A percentile compares a stretch with the other conserved stretches of the same genome.
phyloP scores from a whole-genome alignment of 75 land plant species.

The Larix kaempferi region DNA sequence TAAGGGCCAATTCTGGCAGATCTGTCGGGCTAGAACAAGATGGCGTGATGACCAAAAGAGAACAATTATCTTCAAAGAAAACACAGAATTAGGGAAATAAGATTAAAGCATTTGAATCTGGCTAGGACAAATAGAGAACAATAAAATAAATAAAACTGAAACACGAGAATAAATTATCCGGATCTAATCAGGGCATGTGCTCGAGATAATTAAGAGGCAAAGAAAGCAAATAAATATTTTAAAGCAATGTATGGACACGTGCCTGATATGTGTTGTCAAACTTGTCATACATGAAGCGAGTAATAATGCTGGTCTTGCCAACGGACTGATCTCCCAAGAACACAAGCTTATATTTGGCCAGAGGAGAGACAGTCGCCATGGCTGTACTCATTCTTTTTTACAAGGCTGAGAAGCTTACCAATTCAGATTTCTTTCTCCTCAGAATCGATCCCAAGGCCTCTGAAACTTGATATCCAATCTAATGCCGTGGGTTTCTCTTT shows the following conservation, averaged over 20 bases:
- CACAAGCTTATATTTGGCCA: slow-evolving; percentile 66
- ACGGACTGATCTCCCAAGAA: slow-evolving; percentile 66
- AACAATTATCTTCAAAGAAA: neutral
- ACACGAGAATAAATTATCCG: neutral
- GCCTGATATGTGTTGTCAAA: slow-evolving; percentile 59
- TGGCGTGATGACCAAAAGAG: neutral
- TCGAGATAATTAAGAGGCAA: no score
- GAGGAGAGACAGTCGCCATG: slow-evolving; percentile 55
- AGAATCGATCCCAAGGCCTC: neutral
- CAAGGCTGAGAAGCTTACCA: neutral
- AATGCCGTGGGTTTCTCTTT: neutral
- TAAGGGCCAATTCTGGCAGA: neutral
- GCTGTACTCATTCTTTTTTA: neutral
- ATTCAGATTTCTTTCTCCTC: neutral
- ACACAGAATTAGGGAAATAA: neutral
- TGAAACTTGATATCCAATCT: neutral
- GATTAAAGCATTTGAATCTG: neutral
- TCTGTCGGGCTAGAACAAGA: neutral
- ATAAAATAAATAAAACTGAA: neutral
- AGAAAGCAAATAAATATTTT: neutral
- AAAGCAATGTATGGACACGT: neutral
- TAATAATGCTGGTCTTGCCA: slow-evolving; percentile 65
- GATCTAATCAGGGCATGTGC: no score
- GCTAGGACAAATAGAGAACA: neutral
- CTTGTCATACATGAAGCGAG: slow-evolving; percentile 57